Evolutionary conservation across 2,329 filamentous ascomycete species (phyloP).

Genomic region (Septoria linicola): DNA sequence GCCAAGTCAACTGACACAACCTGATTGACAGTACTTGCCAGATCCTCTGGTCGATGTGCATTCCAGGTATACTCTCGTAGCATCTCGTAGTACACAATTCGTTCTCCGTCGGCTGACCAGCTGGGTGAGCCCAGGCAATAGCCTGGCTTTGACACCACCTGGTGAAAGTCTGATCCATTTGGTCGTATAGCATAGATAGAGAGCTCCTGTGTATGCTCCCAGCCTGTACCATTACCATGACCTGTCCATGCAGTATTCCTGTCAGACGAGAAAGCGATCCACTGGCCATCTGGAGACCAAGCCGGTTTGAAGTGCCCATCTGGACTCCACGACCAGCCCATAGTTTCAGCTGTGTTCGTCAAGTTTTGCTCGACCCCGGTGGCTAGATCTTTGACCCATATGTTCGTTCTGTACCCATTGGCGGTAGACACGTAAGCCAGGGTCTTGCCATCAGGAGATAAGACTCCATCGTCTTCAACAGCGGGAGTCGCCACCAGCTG

Average conservation of each 20-base stretch:
- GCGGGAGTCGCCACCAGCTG: conserved; percentile 16
- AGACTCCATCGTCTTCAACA: conserved; percentile 16
- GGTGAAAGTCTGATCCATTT: conserved; percentile 18
- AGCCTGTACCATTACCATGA: conserved; percentile 14
- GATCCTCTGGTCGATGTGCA: conserved; percentile 16
- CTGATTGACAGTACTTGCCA: conserved; percentile 13
- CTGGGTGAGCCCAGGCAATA: conserved; percentile 16
- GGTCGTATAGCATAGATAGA: conserved; percentile 20
- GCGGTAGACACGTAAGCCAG: conserved; percentile 21
- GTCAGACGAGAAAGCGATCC: conserved; percentile 21
- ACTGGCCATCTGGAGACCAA: conserved; percentile 17
- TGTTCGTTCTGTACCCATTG: conserved; percentile 16
- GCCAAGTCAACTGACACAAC: conserved; percentile 19
- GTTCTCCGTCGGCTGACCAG: conserved; percentile 16
- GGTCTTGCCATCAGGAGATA: conserved; percentile 18
- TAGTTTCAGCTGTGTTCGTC: conserved; percentile 10
- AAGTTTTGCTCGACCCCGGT: conserved; percentile 12
- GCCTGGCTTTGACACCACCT: conserved; percentile 10
- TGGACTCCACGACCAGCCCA: conserved; percentile 8
- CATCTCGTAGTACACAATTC: conserved; percentile 21
- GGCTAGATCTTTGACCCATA: conserved; percentile 16
- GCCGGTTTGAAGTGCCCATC: conserved; percentile 8
- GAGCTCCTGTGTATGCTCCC: conserved; percentile 21
- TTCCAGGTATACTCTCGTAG: conserved; percentile 16
- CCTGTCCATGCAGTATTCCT: conserved; percentile 55